Conservation (phyloP, 257 asterid genomes). For the Solanum stenotomum region DNA sequence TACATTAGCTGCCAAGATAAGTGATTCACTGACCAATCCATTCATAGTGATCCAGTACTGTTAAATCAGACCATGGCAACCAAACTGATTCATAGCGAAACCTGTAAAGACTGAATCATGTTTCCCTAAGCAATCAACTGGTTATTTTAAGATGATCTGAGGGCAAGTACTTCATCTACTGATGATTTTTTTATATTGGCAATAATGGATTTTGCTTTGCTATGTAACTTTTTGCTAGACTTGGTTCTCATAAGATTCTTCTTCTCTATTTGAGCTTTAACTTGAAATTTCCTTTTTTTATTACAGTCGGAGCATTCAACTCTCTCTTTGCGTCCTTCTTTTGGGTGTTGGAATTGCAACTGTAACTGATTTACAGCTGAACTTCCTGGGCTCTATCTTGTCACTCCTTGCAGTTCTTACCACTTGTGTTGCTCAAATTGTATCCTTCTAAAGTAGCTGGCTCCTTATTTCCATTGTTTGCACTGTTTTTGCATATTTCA, state of each 20-base stretch:
- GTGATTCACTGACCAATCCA: background rate
- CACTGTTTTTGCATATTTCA: background rate
- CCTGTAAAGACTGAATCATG: background rate
- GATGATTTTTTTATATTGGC: background rate
- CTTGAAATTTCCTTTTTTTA: conserved; percentile 1
- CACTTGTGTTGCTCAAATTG: conserved; percentile 88
- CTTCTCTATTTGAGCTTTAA: background rate
- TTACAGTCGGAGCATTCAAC: conserved; percentile 64
- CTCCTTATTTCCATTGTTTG: background rate
- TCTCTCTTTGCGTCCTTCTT: conserved; percentile 64
- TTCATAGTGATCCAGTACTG: background rate
- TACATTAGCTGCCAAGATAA: background rate
- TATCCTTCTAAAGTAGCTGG: conserved; percentile 45
- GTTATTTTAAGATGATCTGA: background rate
- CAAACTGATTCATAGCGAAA: background rate
- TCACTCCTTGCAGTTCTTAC: conserved; percentile 80
- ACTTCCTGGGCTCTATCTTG: conserved; percentile 62
- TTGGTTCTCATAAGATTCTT: background rate
- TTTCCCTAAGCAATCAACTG: background rate
- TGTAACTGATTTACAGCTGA: conserved; percentile 84
- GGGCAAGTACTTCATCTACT: background rate
- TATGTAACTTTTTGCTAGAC: background rate
- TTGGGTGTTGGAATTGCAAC: conserved; percentile 92
- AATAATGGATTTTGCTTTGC: background rate
- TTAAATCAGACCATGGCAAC: background rate